A percentile compares a stretch with the other conserved stretches of the same genome.
phyloP scores from a whole-genome alignment of 176 grass and related monocot genomes.

The Bromus sterilis region DNA sequence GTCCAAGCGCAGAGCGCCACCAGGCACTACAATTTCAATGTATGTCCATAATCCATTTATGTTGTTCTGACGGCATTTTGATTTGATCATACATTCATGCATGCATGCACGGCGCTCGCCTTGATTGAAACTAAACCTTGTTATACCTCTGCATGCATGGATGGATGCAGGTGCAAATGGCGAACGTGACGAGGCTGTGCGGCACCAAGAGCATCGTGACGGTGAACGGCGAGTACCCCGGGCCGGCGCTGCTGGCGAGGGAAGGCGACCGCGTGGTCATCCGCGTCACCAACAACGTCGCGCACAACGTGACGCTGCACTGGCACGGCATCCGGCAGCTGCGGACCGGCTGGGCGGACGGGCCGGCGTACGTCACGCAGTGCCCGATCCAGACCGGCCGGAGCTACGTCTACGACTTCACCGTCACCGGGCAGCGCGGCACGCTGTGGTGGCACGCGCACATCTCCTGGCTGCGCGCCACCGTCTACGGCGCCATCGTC shows the following conservation, averaged over 20 bases:
- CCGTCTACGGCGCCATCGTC: constrained; percentile 59
- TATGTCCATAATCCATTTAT: not conserved
- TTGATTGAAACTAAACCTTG: not conserved
- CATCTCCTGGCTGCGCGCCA: constrained; percentile 72
- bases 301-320: constrained; percentile 58
- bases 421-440: constrained; percentile 53
- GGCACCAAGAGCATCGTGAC: constrained; percentile 58
- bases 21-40: constrained; percentile 58
- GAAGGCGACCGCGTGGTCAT: constrained; percentile 65
- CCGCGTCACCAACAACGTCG: constrained; percentile 61
- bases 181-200: constrained; percentile 64
- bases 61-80: too few species aligned
- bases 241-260: constrained; percentile 40
- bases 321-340: constrained; percentile 79
- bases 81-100: too few species aligned
- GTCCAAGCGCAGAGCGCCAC: constrained; percentile 38
- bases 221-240: constrained; percentile 71
- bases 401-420: constrained; percentile 81
- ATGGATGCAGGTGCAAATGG: constrained; percentile 51
- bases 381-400: constrained; percentile 68
- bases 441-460: constrained; percentile 87
- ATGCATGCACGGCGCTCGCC: not conserved
- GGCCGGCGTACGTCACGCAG: constrained; percentile 76
- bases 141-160: not conserved
- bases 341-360: constrained; percentile 54